phyloP scores from a whole-genome alignment of 345 rosid species.

The Arabidopsis arenosa region DNA sequence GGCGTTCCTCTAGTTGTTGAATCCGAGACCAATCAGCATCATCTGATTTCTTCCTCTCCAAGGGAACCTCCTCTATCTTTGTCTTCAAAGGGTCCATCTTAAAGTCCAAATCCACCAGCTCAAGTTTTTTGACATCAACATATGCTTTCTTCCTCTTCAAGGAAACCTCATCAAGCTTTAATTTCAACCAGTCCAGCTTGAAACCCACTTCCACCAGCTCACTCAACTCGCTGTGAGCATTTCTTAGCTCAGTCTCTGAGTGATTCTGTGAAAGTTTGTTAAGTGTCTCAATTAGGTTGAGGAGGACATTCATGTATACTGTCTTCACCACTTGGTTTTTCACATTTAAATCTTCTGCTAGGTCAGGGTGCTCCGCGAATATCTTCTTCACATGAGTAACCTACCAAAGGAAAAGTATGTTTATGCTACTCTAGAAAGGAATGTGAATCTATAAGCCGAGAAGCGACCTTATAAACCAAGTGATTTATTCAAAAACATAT shows the following conservation, averaged over 20 bases:
- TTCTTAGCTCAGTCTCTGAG: background rate
- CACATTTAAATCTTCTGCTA: background rate
- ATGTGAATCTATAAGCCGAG: no score
- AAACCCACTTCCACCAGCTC: background rate
- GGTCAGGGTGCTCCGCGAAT: background rate
- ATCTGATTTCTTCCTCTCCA: no score
- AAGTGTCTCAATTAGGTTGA: background rate
- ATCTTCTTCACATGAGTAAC: background rate
- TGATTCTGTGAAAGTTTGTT: background rate
- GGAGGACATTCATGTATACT: background rate
- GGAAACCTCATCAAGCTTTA: background rate
- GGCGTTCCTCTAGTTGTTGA: no score
- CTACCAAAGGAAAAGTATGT: background rate
- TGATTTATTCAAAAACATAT: no score
- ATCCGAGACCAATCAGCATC: no score
- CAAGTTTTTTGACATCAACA: background rate
- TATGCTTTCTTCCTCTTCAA: background rate
- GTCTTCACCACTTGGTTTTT: conserved; percentile 1
- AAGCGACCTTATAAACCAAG: no score
- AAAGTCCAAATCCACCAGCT: no score
- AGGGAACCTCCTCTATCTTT: no score
- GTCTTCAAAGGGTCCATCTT: no score
- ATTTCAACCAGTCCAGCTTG: background rate
- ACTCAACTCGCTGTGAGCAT: background rate
- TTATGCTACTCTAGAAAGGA: no score